Evolutionary conservation across 352 stramenopile species (phyloP).

Genomic region (Phytophthora capsici): DNA sequence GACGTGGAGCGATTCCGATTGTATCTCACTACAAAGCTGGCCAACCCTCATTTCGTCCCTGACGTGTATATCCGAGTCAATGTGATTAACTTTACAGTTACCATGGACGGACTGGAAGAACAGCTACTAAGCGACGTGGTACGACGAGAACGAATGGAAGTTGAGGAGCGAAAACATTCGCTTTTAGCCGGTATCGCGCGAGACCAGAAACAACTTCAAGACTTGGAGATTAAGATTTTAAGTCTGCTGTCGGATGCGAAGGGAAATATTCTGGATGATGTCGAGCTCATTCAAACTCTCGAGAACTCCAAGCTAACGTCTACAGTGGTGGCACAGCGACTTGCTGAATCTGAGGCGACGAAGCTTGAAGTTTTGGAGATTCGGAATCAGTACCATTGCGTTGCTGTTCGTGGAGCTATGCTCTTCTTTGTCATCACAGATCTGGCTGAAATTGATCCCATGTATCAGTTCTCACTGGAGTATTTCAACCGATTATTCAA

Average conservation of each 20-base stretch:
- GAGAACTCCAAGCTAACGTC: slow-evolving; percentile 76
- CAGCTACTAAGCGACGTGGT: slow-evolving; percentile 92
- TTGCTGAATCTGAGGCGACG: slow-evolving; percentile 66
- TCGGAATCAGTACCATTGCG: slow-evolving; percentile 60
- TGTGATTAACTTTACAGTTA: slow-evolving; percentile 95
- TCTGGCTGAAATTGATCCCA: slow-evolving; percentile 61
- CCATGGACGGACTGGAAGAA: slow-evolving; percentile 87
- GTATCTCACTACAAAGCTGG: slow-evolving; percentile 93
- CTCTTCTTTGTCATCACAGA: slow-evolving; percentile 80
- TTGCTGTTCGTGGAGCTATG: slow-evolving; percentile 65
- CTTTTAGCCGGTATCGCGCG: slow-evolving; percentile 89
- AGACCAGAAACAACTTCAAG: slow-evolving; percentile 89
- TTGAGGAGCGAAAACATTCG: slow-evolving; percentile 87
- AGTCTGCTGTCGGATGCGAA: slow-evolving; percentile 84
- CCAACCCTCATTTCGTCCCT: slow-evolving; percentile 90
- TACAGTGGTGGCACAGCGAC: slow-evolving; percentile 53
- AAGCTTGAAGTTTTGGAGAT: slow-evolving; percentile 70
- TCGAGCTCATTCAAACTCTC: slow-evolving; percentile 77
- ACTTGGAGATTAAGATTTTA: slow-evolving; percentile 93
- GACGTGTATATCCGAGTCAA: slow-evolving; percentile 94
- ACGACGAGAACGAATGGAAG: slow-evolving; percentile 80
- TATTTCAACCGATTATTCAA: slow-evolving; percentile 78
- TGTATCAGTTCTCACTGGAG: slow-evolving; percentile 86
- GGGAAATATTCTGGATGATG: slow-evolving; percentile 92
- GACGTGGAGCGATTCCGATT: slow-evolving; percentile 84